These are phyloP conservation scores for Exophiala bonariae DNA, from an alignment of 2,329 filamentous ascomycete genomes.

Conservation along the genomic window DNA sequence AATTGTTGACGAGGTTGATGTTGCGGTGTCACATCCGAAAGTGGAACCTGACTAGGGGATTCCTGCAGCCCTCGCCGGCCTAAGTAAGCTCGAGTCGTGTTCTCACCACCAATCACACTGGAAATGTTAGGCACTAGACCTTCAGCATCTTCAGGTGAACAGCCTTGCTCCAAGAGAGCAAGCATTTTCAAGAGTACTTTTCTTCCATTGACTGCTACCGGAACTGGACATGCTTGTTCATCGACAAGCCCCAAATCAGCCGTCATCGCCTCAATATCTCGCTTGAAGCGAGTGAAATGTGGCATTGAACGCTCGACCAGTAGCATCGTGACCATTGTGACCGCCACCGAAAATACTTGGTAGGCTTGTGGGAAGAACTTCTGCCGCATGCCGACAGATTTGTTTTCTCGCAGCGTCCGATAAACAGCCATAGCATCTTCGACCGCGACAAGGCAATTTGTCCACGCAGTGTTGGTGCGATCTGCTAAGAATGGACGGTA, in stretches of 20 bases:
- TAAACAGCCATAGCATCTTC: conserved; percentile 30
- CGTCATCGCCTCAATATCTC: conserved; percentile 31
- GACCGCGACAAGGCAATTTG: conserved; percentile 27
- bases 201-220: conserved; percentile 26
- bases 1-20: background rate
- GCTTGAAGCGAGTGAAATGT: conserved; percentile 22
- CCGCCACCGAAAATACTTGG: conserved; percentile 31
- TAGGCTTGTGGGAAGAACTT: conserved; percentile 31
- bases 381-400: conserved; percentile 15
- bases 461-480: background rate
- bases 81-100: conserved; percentile 30
- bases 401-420: conserved; percentile 24
- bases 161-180: conserved; percentile 28
- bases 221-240: conserved; percentile 12
- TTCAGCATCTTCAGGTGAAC: conserved; percentile 23
- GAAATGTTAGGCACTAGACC: conserved; percentile 28
- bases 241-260: conserved; percentile 27
- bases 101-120: conserved; percentile 30
- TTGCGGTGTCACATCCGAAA: no score
- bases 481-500: conserved; percentile 28
- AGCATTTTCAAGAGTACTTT: conserved; percentile 31
- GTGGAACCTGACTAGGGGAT: no score
- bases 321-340: conserved; percentile 30
- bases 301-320: conserved; percentile 31
- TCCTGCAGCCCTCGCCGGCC: background rate